phyloP scores from a whole-genome alignment of 345 rosid genomes.

The Nasturtium officinale region DNA sequence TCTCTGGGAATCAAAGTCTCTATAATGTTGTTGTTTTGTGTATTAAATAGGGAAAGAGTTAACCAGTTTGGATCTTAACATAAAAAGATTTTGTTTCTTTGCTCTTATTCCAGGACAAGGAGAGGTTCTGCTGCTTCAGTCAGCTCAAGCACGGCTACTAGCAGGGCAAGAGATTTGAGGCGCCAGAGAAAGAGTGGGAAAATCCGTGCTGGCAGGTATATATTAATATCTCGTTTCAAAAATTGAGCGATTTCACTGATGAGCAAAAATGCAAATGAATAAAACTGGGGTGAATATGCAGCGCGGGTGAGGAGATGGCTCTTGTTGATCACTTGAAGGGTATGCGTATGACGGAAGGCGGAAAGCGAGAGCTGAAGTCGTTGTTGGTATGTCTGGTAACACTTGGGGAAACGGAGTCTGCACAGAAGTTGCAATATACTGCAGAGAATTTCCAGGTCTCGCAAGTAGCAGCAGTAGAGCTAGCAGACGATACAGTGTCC shows the following conservation, averaged over 20 bases:
- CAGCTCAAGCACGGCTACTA: conserved; percentile 60
- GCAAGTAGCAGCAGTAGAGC: conserved; percentile 78
- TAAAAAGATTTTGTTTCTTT: neutral
- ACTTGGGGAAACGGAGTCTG: conserved; percentile 67
- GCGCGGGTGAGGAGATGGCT: conserved; percentile 95
- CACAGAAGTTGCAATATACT: conserved; percentile 66
- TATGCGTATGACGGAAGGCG: conserved; percentile 70
- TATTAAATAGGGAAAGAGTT: neutral
- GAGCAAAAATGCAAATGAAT: conserved; percentile 16
- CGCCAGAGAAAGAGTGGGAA: conserved; percentile 80
- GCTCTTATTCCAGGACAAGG: conserved; percentile 61
- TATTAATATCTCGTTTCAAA: neutral
- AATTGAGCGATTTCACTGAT: neutral
- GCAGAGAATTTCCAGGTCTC: conserved; percentile 77
- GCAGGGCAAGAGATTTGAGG: conserved; percentile 68
- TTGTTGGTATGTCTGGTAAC: conserved; percentile 71
- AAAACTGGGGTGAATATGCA: conserved; percentile 44
- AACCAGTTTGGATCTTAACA: neutral
- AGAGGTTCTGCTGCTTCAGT: conserved; percentile 72
- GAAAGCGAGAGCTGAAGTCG: conserved; percentile 77
- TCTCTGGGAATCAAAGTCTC: conserved; percentile 1
- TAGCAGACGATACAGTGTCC: conserved; percentile 72
- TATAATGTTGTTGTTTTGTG: conserved; percentile 15
- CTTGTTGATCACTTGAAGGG: conserved; percentile 91
- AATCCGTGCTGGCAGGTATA: conserved; percentile 91